Evolutionary conservation across 2,329 filamentous ascomycete species (phyloP).

Genomic region (Venturia aucupariae): DNA sequence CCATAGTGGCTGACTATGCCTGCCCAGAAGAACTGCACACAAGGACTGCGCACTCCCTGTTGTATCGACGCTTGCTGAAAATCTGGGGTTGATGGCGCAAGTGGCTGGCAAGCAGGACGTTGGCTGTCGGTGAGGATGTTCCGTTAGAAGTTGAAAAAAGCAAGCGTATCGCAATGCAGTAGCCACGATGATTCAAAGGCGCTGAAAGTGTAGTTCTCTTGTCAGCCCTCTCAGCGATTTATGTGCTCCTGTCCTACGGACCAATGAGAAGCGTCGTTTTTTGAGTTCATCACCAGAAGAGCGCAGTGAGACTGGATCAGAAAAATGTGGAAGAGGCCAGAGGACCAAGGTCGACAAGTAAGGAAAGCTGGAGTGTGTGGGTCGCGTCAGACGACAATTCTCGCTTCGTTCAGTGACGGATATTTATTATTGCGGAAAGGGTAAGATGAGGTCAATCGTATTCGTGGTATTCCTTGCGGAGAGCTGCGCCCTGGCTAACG

Average conservation of each 20-base stretch:
- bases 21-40: not conserved
- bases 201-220: not conserved
- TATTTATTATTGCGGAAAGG: not conserved
- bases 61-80: not conserved
- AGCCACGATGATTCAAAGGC: not conserved
- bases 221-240: conserved; percentile 25
- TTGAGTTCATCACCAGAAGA: conserved; percentile 30
- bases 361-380: not conserved
- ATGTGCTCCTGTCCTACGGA: conserved; percentile 38
- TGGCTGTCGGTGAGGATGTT: not conserved
- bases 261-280: conserved; percentile 33
- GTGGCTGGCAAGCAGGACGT: not conserved
- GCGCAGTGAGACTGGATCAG: not conserved
- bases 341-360: not conserved
- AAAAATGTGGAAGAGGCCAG: not conserved
- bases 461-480: not conserved
- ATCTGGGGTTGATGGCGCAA: not conserved
- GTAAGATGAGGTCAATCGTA: not conserved
- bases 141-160: conserved; percentile 18
- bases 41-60: not conserved
- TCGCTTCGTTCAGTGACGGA: not conserved
- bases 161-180: conserved; percentile 20
- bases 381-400: not conserved
- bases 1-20: not conserved
- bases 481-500: not conserved